A percentile compares a stretch with the other conserved stretches of the same genome.
phyloP scores from a whole-genome alignment of 805 yeast species.

The Saturnispora diversa region DNA sequence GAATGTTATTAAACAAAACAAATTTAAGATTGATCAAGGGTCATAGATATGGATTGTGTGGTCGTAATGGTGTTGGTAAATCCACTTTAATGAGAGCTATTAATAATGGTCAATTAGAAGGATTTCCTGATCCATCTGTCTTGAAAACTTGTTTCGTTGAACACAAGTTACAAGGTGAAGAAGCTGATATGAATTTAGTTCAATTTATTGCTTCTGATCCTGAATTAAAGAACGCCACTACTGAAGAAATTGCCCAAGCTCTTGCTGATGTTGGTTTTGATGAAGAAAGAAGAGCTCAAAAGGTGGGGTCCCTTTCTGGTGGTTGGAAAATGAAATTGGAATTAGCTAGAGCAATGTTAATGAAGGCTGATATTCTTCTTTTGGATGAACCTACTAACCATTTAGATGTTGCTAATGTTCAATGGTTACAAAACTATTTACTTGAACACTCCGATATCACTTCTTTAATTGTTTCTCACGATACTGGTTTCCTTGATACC shows the following conservation, averaged over 20 bases:
- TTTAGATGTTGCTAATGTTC: conserved; percentile 87
- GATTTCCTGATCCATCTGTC: conserved; percentile 85
- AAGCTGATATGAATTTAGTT: conserved; percentile 83
- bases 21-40: conserved; percentile 82
- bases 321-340: conserved; percentile 99
- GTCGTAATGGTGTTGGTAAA: conserved; percentile 98
- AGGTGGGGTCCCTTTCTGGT: conserved; percentile 92
- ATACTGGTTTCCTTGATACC: conserved; percentile 89
- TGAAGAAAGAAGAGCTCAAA: conserved; percentile 79
- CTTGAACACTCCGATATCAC: conserved; percentile 79
- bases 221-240: conserved; percentile 56
- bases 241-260: conserved; percentile 67
- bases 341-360: conserved; percentile 96
- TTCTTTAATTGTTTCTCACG: conserved; percentile 93
- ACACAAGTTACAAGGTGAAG: conserved; percentile 92
- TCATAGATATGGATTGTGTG: conserved; percentile 95
- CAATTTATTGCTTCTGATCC: conserved; percentile 85
- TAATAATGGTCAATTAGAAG: conserved; percentile 93
- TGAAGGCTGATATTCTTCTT: conserved; percentile 90
- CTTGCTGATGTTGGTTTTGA: conserved; percentile 84
- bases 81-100: conserved; percentile 96
- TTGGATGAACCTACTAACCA: conserved; percentile 98
- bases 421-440: conserved; percentile 89
- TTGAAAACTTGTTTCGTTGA: conserved; percentile 93
- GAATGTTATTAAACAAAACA: conserved; percentile 94